Evolutionary conservation across 2,329 filamentous ascomycete genomes (phyloP).

Genomic region (Stemphylium beticola): DNA sequence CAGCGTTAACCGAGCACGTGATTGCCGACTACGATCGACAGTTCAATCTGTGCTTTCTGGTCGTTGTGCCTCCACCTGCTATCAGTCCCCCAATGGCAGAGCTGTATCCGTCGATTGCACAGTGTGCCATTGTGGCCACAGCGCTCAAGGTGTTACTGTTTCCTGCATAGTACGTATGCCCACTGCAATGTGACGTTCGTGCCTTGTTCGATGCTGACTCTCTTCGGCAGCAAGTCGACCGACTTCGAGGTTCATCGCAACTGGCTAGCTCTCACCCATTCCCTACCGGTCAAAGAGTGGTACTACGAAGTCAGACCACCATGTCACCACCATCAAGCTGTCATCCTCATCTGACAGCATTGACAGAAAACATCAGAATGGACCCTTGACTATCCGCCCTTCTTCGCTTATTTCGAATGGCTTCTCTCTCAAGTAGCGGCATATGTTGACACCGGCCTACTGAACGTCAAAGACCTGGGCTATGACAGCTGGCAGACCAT

Average conservation of each 20-base stretch:
- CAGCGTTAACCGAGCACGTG: conserved; percentile 22
- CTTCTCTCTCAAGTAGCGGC: conserved; percentile 79
- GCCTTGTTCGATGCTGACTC: conserved; percentile 29
- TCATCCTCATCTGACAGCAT: conserved; percentile 17
- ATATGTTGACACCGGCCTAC: conserved; percentile 79
- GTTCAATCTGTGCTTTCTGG: conserved; percentile 25
- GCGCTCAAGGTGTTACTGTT: conserved; percentile 92
- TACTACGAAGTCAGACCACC: conserved; percentile 74
- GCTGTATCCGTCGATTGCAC: conserved; percentile 82
- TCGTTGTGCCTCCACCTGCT: conserved; percentile 29
- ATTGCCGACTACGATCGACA: conserved; percentile 19
- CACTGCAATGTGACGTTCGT: conserved; percentile 4
- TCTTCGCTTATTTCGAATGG: conserved; percentile 98
- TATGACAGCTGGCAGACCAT: conserved; percentile 94
- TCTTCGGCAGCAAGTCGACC: conserved; percentile 80
- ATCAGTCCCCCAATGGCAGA: conserved; percentile 68
- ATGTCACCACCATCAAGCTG: not conserved
- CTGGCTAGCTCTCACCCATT: conserved; percentile 96
- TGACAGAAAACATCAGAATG: conserved; percentile 88
- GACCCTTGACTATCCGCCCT: conserved; percentile 98
- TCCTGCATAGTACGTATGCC: conserved; percentile 81
- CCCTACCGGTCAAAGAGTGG: conserved; percentile 85
- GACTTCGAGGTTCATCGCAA: conserved; percentile 99
- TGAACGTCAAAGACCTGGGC: conserved; percentile 77
- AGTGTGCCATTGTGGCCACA: conserved; percentile 84